Evolutionary conservation across 306 rosid species (phyloP).

Genomic region (Morella rubra): DNA sequence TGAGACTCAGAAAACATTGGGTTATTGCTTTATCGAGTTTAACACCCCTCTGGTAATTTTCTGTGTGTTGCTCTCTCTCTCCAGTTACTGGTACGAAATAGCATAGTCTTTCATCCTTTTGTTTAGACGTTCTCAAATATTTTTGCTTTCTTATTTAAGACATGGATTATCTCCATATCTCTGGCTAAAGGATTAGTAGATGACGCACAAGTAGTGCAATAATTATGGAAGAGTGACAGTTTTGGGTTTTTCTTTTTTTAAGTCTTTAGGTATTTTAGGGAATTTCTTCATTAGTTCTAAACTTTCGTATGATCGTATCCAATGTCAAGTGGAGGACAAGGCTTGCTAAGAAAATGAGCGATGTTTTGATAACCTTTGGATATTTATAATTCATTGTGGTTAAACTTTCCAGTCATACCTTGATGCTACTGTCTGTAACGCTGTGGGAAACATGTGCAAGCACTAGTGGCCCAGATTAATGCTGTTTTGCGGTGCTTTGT

Average conservation of each 20-base stretch:
- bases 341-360: neutral
- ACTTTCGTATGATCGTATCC: neutral
- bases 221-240: neutral
- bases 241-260: neutral
- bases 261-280: neutral
- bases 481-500: neutral
- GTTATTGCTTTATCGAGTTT: slow-evolving; percentile 78
- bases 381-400: neutral
- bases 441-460: neutral
- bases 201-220: neutral
- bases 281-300: neutral
- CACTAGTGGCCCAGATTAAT: neutral
- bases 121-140: neutral
- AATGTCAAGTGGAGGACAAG: neutral
- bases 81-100: neutral
- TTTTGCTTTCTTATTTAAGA: neutral
- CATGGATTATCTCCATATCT: neutral
- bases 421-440: neutral
- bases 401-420: neutral
- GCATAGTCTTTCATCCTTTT: neutral
- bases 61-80: neutral
- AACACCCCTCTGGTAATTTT: slow-evolving; percentile 64
- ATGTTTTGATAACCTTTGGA: neutral
- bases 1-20: slow-evolving; percentile 52
- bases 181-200: neutral